A percentile compares a stretch with the other conserved stretches of the same genome.
Evolutionary conservation across 2,329 filamentous ascomycete species (phyloP).

Genomic region (Fusarium bulbicola): DNA sequence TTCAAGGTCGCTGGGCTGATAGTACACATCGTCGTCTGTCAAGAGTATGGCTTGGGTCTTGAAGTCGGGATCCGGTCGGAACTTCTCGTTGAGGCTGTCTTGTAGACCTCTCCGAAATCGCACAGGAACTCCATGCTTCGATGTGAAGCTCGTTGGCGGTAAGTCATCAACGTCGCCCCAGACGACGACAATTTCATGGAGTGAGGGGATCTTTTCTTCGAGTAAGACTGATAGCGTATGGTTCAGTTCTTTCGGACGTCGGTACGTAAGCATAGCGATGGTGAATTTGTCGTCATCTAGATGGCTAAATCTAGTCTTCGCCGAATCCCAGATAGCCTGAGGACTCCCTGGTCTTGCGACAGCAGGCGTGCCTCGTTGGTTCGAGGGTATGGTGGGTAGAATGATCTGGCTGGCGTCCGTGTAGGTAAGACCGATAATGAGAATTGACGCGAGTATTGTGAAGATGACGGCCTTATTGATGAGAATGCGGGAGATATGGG

Average conservation of each 20-base stretch:
- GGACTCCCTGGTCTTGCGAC: neutral
- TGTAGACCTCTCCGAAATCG: neutral
- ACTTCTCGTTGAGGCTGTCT: neutral
- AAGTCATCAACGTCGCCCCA: neutral
- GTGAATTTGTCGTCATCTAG: neutral
- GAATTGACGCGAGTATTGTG: neutral
- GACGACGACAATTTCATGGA: neutral
- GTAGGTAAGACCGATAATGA: neutral
- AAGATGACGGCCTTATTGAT: neutral
- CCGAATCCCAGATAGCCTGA: neutral
- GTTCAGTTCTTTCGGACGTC: neutral
- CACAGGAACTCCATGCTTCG: neutral
- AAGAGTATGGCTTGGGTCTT: neutral
- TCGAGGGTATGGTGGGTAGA: neutral
- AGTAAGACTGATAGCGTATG: neutral
- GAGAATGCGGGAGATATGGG: neutral
- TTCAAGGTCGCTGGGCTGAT: neutral
- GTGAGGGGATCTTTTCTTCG: neutral
- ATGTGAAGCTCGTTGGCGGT: neutral
- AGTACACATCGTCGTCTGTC: neutral
- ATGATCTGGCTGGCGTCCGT: neutral
- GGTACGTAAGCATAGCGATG: neutral
- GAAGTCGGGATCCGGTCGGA: neutral
- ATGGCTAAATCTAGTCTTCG: neutral
- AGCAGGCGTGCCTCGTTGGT: neutral